Evolutionary conservation across 2,329 filamentous ascomycete species (phyloP), one percentile per base, ranked within the genome.

Genomic region (Aureobasidium sp.): DNA sequence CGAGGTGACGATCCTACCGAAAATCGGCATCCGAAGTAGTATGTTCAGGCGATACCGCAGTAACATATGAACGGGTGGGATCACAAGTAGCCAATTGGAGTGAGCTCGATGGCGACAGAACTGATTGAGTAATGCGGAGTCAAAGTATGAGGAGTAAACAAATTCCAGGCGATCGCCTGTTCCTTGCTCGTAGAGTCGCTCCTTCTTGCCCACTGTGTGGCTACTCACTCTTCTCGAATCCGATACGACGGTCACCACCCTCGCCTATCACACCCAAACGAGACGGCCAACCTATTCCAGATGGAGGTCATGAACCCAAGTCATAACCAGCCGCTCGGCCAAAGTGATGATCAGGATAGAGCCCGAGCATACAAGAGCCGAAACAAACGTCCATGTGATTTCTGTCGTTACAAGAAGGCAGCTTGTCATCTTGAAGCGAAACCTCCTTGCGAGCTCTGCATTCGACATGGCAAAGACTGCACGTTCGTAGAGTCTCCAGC

Each of bases 401-500:
- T 74, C 58, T 75, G 71, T 56, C 66, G 71, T 10, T 70, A 69
- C 16, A 68, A 72, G 54, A 72, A 74, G 58, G 70, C 71, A 1
- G 71, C 71, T 8, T 75, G 71, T 57, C 70, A 72, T 53, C 69
- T 74, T 38, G 70, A 73, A 21, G 60, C 56, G 7, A 57, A 63
- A 12, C 72, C 71, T 14, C 72, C 72, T 5, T 74, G 72, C 56
- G 68, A 70, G 49, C 61, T 73, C 7, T 74, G 72, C 53, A 61
- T 67, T n/a, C 63, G 69, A 7, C 71, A 73, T 56, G 66, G 66
- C 56, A 69, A 68, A 30, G 65, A 70, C 25, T 75, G 72, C 59
- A 74, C 72, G 3, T 75, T 75, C 57, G 63, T 74, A 17, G 71
- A 75, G 54, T 60, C 61, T 25, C 62, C 63, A 29, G 66, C 65